A percentile compares a stretch with the other conserved stretches of the same genome.
These are phyloP conservation scores for Ceratobasidium papillatum DNA, from an alignment of 1,284 basidiomycete species.

Conservation along the genomic window DNA sequence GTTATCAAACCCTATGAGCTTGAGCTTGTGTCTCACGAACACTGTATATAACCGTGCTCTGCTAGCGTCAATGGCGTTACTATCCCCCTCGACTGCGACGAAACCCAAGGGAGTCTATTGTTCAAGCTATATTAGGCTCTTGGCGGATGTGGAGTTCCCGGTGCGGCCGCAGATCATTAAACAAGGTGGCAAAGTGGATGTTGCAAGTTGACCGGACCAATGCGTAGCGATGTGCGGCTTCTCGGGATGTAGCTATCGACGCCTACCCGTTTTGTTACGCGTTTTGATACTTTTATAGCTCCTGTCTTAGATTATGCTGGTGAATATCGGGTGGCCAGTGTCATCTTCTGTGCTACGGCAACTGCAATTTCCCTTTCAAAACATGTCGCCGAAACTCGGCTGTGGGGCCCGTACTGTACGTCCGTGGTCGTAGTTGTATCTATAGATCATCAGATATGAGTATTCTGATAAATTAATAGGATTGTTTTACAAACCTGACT, in stretches of 20 bases:
- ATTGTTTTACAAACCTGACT: too few relatives aligned
- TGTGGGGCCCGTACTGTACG: neutral
- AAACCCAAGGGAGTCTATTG: neutral
- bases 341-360: neutral
- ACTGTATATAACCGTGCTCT: neutral
- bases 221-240: neutral
- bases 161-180: neutral
- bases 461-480: too few relatives aligned
- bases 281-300: neutral
- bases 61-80: conserved; percentile 2
- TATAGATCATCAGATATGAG: too few relatives aligned
- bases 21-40: neutral
- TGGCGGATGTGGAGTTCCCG: neutral
- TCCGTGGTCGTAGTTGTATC: too few relatives aligned
- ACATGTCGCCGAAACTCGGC: neutral
- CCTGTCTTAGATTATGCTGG: neutral
- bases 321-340: neutral
- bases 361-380: neutral
- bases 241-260: neutral
- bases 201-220: conserved; percentile 9
- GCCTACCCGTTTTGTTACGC: neutral
- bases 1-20: neutral
- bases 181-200: neutral
- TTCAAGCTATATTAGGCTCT: neutral
- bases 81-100: conserved; percentile 3